Percentiles rank a stretch among this genome's conserved stretches.
Evolutionary conservation across 2,329 filamentous ascomycete genomes (phyloP).

Genomic region (Fusarium sp.): DNA sequence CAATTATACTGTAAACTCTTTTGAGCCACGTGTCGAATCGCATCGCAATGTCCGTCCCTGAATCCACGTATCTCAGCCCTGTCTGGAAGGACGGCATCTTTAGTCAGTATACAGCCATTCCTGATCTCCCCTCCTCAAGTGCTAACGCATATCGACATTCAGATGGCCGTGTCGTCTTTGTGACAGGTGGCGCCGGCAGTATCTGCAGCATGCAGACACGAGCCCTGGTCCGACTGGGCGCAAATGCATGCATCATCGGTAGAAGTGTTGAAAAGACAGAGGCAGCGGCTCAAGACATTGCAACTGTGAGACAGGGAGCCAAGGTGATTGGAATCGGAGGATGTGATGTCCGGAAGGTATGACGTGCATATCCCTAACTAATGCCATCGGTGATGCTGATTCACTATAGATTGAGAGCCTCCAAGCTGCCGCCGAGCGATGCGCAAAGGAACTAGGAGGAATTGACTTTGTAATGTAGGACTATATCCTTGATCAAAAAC

Average conservation of each 20-base stretch:
- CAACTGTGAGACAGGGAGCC: conserved; percentile 78
- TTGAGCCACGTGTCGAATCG: conserved; percentile 1
- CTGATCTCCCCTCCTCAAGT: not conserved
- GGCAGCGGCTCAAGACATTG: conserved; percentile 81
- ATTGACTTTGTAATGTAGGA: conserved; percentile 93
- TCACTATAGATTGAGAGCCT: conserved; percentile 47
- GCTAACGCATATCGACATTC: conserved; percentile 19
- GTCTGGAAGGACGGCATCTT: conserved; percentile 92
- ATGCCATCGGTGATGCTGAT: conserved; percentile 7
- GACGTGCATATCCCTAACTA: not conserved
- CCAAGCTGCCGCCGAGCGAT: conserved; percentile 78
- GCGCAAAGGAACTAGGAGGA: conserved; percentile 82
- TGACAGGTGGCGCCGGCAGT: conserved; percentile 91
- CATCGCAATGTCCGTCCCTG: conserved; percentile 71
- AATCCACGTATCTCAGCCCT: conserved; percentile 80
- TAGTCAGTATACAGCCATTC: conserved; percentile 61
- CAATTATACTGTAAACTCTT: not conserved
- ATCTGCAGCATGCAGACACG: conserved; percentile 96
- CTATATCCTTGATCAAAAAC: conserved; percentile 7
- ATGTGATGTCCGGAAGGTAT: conserved; percentile 78
- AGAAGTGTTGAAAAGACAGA: conserved; percentile 91
- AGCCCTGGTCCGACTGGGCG: conserved; percentile 89
- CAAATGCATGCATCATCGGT: conserved; percentile 93
- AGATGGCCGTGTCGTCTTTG: conserved; percentile 92
- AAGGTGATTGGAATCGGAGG: conserved; percentile 89